Conservation (phyloP, 805 yeast species). For the Ogataea wickerhamii region DNA sequence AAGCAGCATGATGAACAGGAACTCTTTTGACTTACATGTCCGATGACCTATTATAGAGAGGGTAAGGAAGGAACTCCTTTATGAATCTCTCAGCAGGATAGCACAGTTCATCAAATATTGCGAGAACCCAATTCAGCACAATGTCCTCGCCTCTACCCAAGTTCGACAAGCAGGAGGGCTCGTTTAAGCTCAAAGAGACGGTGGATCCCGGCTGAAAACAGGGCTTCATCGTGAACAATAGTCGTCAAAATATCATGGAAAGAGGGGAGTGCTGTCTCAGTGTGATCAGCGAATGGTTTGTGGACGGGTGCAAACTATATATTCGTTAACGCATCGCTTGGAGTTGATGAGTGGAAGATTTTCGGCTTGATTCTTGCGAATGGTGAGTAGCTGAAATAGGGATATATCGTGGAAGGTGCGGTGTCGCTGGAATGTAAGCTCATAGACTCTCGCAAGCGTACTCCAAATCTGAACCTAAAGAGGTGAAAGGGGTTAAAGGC, state of each 20-base stretch:
- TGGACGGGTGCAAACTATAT: conserved; percentile 58
- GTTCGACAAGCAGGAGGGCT: not conserved
- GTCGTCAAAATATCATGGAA: conserved; percentile 43
- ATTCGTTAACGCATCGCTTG: conserved; percentile 43
- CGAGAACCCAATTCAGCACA: no score
- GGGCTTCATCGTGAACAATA: conserved; percentile 47
- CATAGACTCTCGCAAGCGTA: conserved; percentile 38
- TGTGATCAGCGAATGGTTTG: conserved; percentile 57
- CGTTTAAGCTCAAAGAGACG: not conserved
- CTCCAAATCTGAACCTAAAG: conserved; percentile 35
- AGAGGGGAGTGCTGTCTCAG: conserved; percentile 52
- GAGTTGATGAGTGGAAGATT: conserved; percentile 51
- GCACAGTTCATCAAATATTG: no score
- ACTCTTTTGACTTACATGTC: no score
- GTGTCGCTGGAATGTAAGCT: conserved; percentile 55
- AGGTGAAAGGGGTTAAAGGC: conserved; percentile 34
- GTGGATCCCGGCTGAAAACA: conserved; percentile 39
- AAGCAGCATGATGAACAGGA: no score
- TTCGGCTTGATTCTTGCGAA: conserved; percentile 47
- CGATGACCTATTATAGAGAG: no score
- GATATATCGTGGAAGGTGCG: conserved; percentile 57
- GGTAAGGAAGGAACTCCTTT: no score
- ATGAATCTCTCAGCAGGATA: no score
- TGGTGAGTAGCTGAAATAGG: conserved; percentile 44
- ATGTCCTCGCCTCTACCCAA: not conserved